A percentile compares a stretch with the other conserved stretches of the same genome.
phyloP scores from a whole-genome alignment of 768 basidiomycete genomes.

The Kwoniella dejecticola region DNA sequence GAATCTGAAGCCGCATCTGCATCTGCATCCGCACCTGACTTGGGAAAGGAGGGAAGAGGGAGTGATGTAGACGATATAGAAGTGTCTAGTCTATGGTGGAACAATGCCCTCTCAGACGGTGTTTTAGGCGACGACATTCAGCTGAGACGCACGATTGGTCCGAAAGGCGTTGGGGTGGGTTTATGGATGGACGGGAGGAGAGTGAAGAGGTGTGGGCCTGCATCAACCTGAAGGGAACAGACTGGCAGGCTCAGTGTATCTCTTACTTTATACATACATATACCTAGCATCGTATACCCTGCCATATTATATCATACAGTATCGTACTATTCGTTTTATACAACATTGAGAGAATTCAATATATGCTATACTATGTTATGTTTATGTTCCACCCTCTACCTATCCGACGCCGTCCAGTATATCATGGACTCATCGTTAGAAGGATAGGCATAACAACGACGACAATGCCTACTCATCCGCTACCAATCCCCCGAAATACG shows the following conservation, averaged over 20 bases:
- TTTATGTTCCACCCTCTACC: no score
- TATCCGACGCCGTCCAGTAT: no score
- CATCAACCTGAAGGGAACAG: neutral
- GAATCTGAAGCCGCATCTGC: no score
- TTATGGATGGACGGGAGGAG: slow-evolving; percentile 28
- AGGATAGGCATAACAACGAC: no score
- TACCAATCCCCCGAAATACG: slow-evolving; percentile 85
- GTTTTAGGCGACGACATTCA: slow-evolving; percentile 67
- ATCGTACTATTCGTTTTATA: no score
- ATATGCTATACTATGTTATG: no score
- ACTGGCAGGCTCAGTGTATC: neutral
- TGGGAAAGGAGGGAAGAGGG: slow-evolving; percentile 7
- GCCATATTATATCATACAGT: neutral
- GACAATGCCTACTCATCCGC: slow-evolving; percentile 25
- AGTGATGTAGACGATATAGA: slow-evolving; percentile 33
- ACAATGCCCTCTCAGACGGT: slow-evolving; percentile 66
- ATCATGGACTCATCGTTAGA: no score
- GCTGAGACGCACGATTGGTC: slow-evolving; percentile 61
- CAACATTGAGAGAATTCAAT: no score
- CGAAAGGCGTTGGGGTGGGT: slow-evolving; percentile 13
- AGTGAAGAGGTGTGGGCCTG: slow-evolving; percentile 24
- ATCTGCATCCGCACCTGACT: no score
- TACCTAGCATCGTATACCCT: neutral
- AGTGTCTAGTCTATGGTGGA: slow-evolving; percentile 67
- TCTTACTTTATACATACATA: slow-evolving; percentile 1